These are phyloP conservation scores for Eimeria tenella DNA, from an alignment of 169 alveolate species.

Conservation along the genomic window DNA sequence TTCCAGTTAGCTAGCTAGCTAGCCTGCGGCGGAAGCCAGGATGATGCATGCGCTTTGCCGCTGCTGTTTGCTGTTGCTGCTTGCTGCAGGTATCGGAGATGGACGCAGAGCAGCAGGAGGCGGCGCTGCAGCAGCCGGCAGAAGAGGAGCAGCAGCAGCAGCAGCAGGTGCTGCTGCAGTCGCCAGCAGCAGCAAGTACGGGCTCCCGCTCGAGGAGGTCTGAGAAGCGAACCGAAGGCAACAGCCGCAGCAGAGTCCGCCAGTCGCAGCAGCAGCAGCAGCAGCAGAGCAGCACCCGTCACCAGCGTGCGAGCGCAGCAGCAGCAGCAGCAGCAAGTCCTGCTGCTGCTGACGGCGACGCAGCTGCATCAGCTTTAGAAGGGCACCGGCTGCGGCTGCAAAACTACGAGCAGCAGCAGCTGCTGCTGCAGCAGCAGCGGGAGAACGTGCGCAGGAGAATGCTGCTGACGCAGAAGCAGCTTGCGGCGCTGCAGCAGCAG, in stretches of 20 bases:
- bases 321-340: slow-evolving; percentile 17
- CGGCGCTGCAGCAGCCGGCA: slow-evolving; percentile 25
- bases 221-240: slow-evolving; percentile 44
- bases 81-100: slow-evolving; percentile 16
- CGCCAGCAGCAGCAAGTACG: slow-evolving; percentile 28
- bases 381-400: slow-evolving; percentile 51
- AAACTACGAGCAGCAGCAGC: slow-evolving; percentile 53
- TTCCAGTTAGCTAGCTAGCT: no score
- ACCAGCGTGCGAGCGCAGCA: slow-evolving; percentile 29
- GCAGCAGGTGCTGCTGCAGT: slow-evolving; percentile 4
- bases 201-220: neutral
- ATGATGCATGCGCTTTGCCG: neutral
- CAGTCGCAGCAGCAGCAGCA: slow-evolving; percentile 33
- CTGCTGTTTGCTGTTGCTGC: slow-evolving; percentile 25
- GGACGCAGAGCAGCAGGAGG: slow-evolving; percentile 61
- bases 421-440: slow-evolving; percentile 72
- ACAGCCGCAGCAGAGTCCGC: slow-evolving; percentile 30
- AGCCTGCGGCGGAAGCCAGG: neutral
- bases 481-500: slow-evolving; percentile 64
- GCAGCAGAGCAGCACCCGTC: slow-evolving; percentile 15
- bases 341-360: slow-evolving; percentile 22
- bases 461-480: slow-evolving; percentile 65
- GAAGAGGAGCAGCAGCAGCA: slow-evolving; percentile 11
- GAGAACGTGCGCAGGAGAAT: slow-evolving; percentile 45
- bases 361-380: slow-evolving; percentile 21